These are phyloP conservation scores for Acacia confusa DNA, from an alignment of 306 rosid genomes.

Conservation along the genomic window DNA sequence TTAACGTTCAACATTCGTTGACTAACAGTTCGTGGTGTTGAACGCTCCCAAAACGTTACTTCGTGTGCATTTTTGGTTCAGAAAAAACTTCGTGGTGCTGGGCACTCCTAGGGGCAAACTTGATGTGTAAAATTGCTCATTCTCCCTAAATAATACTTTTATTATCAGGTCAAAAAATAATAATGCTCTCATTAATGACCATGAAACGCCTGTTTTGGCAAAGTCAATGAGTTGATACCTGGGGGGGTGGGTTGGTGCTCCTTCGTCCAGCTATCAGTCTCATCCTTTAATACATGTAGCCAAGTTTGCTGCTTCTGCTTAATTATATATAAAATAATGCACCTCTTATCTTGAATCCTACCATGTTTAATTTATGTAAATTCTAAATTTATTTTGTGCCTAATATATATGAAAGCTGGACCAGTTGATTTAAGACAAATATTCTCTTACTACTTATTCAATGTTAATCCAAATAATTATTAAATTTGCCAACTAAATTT, in stretches of 20 bases:
- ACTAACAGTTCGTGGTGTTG: no score
- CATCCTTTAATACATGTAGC: not conserved
- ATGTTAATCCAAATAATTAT: not conserved
- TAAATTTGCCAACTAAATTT: no score
- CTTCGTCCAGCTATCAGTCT: not conserved
- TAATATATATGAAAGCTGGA: no score
- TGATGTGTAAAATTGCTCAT: no score
- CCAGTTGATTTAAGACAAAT: not conserved
- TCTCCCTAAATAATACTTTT: not conserved
- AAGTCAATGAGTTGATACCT: constrained; percentile 24
- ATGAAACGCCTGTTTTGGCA: not conserved
- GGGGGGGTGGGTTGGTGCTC: constrained; percentile 9
- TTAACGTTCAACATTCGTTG: no score
- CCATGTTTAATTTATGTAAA: not conserved
- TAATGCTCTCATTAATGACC: not conserved
- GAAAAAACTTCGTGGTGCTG: no score
- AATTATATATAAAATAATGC: not conserved
- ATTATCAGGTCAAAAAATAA: no score
- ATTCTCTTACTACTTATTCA: no score
- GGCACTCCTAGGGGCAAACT: no score
- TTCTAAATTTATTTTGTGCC: not conserved
- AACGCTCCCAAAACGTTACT: no score
- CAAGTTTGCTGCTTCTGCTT: not conserved
- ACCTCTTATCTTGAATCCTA: not conserved
- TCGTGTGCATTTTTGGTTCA: no score